Evolutionary conservation across 2,329 filamentous ascomycete genomes (phyloP), one percentile per base, ranked within the genome.

Genomic region (Penicillium olsonii): DNA sequence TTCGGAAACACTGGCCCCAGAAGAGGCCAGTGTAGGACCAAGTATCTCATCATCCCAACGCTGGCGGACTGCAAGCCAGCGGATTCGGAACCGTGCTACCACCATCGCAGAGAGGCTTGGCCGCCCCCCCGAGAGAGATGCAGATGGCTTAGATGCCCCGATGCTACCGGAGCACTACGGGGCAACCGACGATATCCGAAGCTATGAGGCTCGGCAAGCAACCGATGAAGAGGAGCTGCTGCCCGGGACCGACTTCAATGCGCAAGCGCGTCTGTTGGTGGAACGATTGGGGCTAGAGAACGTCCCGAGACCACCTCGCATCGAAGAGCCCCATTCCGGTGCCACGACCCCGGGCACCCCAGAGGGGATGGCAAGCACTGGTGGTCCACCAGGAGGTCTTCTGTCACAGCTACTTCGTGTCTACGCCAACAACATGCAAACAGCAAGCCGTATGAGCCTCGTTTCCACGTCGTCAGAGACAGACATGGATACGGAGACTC

Each of bases 331-430:
- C 14, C 52, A 31, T 20, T 63, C 61, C 2, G 61, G 59, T n/a
- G 27, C 46, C 7, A 39, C 56, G 4, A 57, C 56, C 14, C 46
- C 46, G 20, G 46, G 46, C 15, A 61, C 54, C 11, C 56, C 44
- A 9, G 57, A 44, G 15, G 53, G 52, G n/a, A 50, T 46, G 17
- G 50, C 55, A 2, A 55, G 52, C 2, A 54, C 58, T 4, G 40
- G 58, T 14, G 56, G 57, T 48, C 46, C 46, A 18, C 41, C 41
- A 3, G 61, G 60, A 12, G 87, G 88, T 29, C 81, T 92, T 29
- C 72, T 92, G 0, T 84, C 84, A 1, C 85, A 84, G 0, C 72
- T 92, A 0, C 73, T 92, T 37, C 87, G 84, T 65, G 75, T 89
- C 3, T 87, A 88, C 64, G 78, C 81, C 53, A 74, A 80, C 59